Evolutionary conservation across 164 flowering plant genomes (phyloP).

Genomic region (Macadamia integrifolia): DNA sequence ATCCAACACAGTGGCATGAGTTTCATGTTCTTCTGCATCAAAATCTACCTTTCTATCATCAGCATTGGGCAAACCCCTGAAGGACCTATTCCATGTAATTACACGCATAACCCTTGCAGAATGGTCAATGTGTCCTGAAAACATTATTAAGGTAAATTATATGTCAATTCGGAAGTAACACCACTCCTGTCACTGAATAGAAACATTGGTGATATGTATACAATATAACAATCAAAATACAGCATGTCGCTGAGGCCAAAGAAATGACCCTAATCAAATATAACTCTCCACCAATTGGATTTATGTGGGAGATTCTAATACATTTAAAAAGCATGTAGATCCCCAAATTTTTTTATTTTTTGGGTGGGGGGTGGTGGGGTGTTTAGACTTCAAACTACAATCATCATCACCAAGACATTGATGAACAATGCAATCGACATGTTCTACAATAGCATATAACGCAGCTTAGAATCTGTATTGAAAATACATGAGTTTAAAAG

Average conservation of each 20-base stretch:
- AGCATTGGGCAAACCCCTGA: conserved; percentile 38
- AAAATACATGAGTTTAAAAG: background rate
- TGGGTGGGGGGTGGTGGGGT: too few relatives aligned
- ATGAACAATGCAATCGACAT: too few relatives aligned
- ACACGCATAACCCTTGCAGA: conserved; percentile 92
- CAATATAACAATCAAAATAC: background rate
- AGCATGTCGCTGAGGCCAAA: too few relatives aligned
- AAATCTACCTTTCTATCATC: conserved; percentile 54
- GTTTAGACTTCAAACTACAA: too few relatives aligned
- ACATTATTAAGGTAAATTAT: background rate
- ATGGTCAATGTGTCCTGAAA: conserved; percentile 83
- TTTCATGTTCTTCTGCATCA: conserved; percentile 66
- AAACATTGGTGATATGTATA: background rate
- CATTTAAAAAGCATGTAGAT: too few relatives aligned
- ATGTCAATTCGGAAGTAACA: background rate
- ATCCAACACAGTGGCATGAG: conserved; percentile 90
- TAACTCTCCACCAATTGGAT: too few relatives aligned
- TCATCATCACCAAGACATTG: too few relatives aligned
- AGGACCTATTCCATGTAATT: conserved; percentile 86
- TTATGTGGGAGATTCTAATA: too few relatives aligned
- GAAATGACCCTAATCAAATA: too few relatives aligned
- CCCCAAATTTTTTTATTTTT: too few relatives aligned
- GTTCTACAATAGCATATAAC: too few relatives aligned
- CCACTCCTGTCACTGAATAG: background rate
- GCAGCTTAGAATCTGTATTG: too few relatives aligned